These are phyloP conservation scores for Hypholoma sublateritium DNA, from an alignment of 768 basidiomycete genomes.

Conservation along the genomic window DNA sequence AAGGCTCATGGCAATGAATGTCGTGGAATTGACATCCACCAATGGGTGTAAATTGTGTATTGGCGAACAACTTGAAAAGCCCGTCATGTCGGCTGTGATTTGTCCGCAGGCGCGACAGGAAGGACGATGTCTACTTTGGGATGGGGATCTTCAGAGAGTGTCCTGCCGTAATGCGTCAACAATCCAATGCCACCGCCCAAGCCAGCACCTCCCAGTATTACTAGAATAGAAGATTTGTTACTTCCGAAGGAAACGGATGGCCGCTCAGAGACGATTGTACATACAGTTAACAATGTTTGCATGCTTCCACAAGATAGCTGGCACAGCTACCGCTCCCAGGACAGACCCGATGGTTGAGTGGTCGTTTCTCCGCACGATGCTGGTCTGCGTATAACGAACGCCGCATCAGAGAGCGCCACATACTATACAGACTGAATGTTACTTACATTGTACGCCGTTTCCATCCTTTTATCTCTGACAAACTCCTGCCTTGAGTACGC, in stretches of 20 bases:
- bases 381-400: slow-evolving; percentile 37
- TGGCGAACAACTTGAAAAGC: too few species aligned
- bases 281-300: slow-evolving; percentile 62
- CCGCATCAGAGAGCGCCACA: background rate
- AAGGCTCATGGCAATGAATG: background rate
- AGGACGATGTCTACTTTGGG: slow-evolving; percentile 27
- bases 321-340: slow-evolving; percentile 59
- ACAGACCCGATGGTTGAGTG: slow-evolving; percentile 74
- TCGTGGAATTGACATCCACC: too few species aligned
- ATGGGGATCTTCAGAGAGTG: slow-evolving; percentile 54
- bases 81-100: background rate
- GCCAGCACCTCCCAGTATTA: slow-evolving; percentile 71
- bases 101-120: slow-evolving; percentile 18
- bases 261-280: background rate
- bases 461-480: slow-evolving; percentile 48
- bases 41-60: too few species aligned
- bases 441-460: slow-evolving; percentile 58
- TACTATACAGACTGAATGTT: background rate
- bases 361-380: slow-evolving; percentile 64
- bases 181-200: slow-evolving; percentile 63
- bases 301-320: slow-evolving; percentile 73
- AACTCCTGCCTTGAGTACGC: slow-evolving; percentile 49
- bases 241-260: background rate
- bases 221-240: slow-evolving; percentile 31
- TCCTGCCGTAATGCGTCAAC: slow-evolving; percentile 53